Percentiles rank a stretch among this genome's conserved stretches.
These are phyloP conservation scores for Phaeosphaeria sp. DNA, from an alignment of 2,329 filamentous ascomycete genomes.

Conservation along the genomic window DNA sequence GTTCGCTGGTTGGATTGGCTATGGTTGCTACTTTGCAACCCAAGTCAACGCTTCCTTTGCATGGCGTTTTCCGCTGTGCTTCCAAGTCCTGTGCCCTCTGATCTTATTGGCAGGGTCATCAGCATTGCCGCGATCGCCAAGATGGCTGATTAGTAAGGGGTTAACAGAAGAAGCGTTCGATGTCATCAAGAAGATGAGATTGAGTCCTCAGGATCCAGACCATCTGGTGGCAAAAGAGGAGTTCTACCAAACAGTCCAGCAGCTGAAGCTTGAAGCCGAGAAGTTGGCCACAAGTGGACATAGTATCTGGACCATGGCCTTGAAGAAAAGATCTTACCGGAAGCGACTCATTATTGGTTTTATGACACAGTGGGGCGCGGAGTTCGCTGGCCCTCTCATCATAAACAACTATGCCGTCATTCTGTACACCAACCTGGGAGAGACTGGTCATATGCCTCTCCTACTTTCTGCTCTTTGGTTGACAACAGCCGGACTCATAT, in stretches of 20 bases:
- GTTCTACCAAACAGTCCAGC: conserved; percentile 56
- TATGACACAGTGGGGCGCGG: conserved; percentile 59
- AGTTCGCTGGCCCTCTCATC: conserved; percentile 61
- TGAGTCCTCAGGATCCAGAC: conserved; percentile 48
- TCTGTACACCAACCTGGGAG: conserved; percentile 50
- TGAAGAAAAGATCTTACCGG: conserved; percentile 34
- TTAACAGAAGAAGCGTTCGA: conserved; percentile 54
- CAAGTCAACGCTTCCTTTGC: conserved; percentile 47
- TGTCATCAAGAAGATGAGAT: conserved; percentile 52
- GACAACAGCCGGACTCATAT: conserved; percentile 52
- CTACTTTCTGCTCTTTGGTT: conserved; percentile 52
- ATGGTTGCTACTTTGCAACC: conserved; percentile 54
- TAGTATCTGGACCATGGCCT: conserved; percentile 17
- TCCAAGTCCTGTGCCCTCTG: conserved; percentile 51
- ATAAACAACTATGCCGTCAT: conserved; percentile 52
- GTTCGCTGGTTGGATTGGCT: conserved; percentile 54
- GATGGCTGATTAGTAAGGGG: conserved; percentile 59
- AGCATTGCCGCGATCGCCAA: conserved; percentile 56
- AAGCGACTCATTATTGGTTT: conserved; percentile 60
- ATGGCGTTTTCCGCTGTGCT: conserved; percentile 55
- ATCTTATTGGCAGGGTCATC: conserved; percentile 51
- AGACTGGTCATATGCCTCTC: conserved; percentile 51
- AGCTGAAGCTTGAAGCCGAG: conserved; percentile 30
- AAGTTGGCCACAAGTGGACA: conserved; percentile 15
- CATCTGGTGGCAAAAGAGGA: conserved; percentile 56